Evolutionary conservation across 169 alveolate species (phyloP).

Genomic region (Theileria annulata): DNA sequence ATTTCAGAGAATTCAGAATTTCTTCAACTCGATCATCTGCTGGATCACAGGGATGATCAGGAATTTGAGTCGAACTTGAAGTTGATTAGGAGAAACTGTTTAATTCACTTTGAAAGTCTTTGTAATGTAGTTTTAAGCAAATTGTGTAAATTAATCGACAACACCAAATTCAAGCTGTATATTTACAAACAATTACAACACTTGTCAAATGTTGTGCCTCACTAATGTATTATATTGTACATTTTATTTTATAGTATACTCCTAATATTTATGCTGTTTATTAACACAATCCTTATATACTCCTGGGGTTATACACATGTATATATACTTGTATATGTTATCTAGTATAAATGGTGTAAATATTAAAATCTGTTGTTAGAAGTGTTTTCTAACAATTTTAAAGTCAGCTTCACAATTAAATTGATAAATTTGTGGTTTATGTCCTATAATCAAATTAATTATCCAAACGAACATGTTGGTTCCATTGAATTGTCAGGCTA

Average conservation of each 20-base stretch:
- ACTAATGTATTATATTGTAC: not conserved
- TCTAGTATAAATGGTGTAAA: not conserved
- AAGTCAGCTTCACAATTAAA: not conserved
- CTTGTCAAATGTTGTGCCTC: not conserved
- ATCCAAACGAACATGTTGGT: not conserved
- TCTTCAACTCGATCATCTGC: not conserved
- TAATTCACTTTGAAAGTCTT: conserved; percentile 18
- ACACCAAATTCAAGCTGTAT: conserved; percentile 3
- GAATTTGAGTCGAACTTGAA: not conserved
- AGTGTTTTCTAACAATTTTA: not conserved
- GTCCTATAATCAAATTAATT: not conserved
- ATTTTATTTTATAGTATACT: not conserved
- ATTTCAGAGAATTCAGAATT: not conserved
- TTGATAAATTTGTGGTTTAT: not conserved
- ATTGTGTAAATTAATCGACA: not conserved
- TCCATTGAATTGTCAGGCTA: not conserved
- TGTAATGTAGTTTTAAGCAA: conserved; percentile 12
- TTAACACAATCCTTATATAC: not conserved
- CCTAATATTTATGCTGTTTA: not conserved
- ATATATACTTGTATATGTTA: not conserved
- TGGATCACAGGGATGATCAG: not conserved
- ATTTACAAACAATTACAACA: not conserved
- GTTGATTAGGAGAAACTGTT: conserved; percentile 7
- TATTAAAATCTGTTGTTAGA: not conserved
- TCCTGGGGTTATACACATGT: not conserved